These are phyloP conservation scores for Fragilaria radians DNA, from an alignment of 108 stramenopile species.

Conservation along the genomic window DNA sequence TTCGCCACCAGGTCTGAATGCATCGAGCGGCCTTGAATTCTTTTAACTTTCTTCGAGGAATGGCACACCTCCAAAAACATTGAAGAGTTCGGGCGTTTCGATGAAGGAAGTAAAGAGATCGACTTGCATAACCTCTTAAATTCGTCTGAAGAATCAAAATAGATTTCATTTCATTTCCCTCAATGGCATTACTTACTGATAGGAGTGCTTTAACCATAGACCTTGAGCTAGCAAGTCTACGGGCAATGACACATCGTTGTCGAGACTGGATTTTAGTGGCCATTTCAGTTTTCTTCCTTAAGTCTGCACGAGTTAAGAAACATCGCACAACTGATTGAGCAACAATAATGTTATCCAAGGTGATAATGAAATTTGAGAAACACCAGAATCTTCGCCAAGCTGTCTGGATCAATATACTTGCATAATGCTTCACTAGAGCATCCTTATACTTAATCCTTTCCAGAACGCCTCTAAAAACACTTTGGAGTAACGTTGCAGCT, in stretches of 20 bases:
- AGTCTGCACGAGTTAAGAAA: constrained; percentile 14
- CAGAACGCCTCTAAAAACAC: too few relatives aligned
- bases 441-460: too few relatives aligned
- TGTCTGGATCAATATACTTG: constrained; percentile 15
- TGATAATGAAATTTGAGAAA: constrained; percentile 15
- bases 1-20: constrained; percentile 1
- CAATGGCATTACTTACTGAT: too few relatives aligned
- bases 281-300: constrained; percentile 6
- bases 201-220: too few relatives aligned
- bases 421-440: too few relatives aligned
- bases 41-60: background rate
- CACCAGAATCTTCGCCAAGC: constrained; percentile 18
- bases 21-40: too few relatives aligned
- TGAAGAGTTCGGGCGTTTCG: constrained; percentile 2
- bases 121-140: too few relatives aligned
- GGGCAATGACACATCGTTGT: background rate
- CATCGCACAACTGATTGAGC: constrained; percentile 32
- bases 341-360: constrained; percentile 23
- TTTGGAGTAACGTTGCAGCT: too few relatives aligned
- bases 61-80: background rate
- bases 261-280: constrained; percentile 8
- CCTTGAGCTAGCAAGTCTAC: background rate
- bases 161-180: too few relatives aligned
- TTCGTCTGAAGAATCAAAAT: too few relatives aligned
- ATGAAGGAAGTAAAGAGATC: background rate